phyloP scores from a whole-genome alignment of 140 eudicot genomes.

The Cichorium intybus region DNA sequence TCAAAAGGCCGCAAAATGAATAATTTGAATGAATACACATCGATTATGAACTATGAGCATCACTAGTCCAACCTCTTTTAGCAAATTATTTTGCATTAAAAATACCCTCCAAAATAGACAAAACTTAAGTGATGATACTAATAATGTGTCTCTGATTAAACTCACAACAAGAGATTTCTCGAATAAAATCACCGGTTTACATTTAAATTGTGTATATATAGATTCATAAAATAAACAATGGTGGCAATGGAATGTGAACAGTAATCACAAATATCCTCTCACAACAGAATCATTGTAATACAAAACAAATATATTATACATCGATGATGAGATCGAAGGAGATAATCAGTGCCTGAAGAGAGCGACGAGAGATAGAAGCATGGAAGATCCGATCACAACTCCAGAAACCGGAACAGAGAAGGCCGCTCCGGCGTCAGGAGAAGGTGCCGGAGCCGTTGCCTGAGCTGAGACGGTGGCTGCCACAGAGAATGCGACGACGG shows the following conservation, averaged over 20 bases:
- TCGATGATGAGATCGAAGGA: not conserved
- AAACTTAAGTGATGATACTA: too few species aligned
- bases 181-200: too few species aligned
- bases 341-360: conserved; percentile 45
- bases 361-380: conserved; percentile 40
- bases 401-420: conserved; percentile 39
- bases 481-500: conserved; percentile 26
- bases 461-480: conserved; percentile 43
- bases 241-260: not conserved
- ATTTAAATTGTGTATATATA: too few species aligned
- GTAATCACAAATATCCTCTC: not conserved
- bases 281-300: conserved; percentile 15
- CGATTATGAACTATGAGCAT: not conserved
- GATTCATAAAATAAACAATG: not conserved
- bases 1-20: not conserved
- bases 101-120: too few species aligned
- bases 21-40: not conserved
- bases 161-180: too few species aligned
- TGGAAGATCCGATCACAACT: conserved; percentile 43
- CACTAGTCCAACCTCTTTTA: not conserved
- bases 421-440: conserved; percentile 56
- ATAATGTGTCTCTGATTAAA: too few species aligned
- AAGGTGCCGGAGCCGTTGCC: conserved; percentile 51
- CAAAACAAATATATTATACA: conserved; percentile 3
- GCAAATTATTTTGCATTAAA: too few species aligned